Base-by-base conservation (phyloP, 2,329 filamentous ascomycete species). In the Hypomyces rosellus region DNA sequence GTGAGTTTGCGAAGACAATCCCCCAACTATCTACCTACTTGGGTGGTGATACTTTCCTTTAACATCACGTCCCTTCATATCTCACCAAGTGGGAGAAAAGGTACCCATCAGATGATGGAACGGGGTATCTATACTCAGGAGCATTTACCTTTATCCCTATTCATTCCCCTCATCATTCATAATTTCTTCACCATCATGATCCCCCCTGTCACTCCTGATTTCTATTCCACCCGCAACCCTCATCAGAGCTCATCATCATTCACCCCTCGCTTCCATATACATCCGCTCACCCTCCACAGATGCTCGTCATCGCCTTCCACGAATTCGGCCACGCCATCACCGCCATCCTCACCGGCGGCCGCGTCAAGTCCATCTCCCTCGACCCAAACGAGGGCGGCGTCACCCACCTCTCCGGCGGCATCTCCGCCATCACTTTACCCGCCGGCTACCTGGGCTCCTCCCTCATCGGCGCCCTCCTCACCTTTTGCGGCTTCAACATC, bases 251-350 rank as follows among this genome's bases (percentile, higher is more conserved):
- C 20, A 20, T n/a, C n/a, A 20, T 5, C 20, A 3, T 20, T 20
- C 20, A 20, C 20, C 25, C 3, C 4, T 11, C n/a, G 9, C 25
- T 30, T 6, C 25, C 25, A 30, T 30, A 3, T 5, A 30, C 25
- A 30, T 6, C 8, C 25, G 8, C 25, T 30, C 48, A 40, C 16
- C 4, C 11, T 22, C 4, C 25, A 1, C 52, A 86, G 83, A 89
- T 90, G 86, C 77, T 91, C 16, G 85, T 88, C 46, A 90, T 91
- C 56, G 87, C 87, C 36, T 91, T 90, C 66, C 87, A 91, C 69
- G 87, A 91, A 58, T 84, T 90, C 61, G 81, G 85, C 12, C 87
- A 91, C 67, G 87, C 87, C 45, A 79, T 89, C 59, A 82, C 82
- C 1, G 85, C 85, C 37, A 78, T 84, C 55, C 78, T 82, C 53